Base-by-base conservation (phyloP, 2,329 filamentous ascomycete species). In the Botrytis deweyae region DNA sequence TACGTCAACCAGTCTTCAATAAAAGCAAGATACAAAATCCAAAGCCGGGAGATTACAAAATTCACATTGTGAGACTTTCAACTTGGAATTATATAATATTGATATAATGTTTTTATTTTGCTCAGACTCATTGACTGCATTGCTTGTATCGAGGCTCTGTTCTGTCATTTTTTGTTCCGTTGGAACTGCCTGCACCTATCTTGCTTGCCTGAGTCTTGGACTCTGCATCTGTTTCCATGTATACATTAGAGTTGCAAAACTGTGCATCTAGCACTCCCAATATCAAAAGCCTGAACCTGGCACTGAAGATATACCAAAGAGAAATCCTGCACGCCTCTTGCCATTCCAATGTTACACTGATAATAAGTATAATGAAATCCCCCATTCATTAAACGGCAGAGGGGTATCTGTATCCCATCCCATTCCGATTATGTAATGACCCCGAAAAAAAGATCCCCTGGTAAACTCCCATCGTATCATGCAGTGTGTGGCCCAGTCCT, bases 321-420 rank as follows among this genome's bases (percentile, higher is more conserved):
- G 49, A 58, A 69, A 42, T 38, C 66, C 66, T 12, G 49, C 66
- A 58, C 38, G 66, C 49, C 66, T 68, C 66, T 69, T 52, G 49
- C 49, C 66, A 67, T 69, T 29, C 66, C 66, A 33, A 72, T 68
- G 70, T 33, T 42, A 68, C 33, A 58, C 36, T 68, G 52, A 55
- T 16, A 16, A 55, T n/a, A 55, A 58, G 29, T 25, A 42, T 40
- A 55, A 58, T 22, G 61, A 61, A 58, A 71, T 4, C 10, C 52
- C 49, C 66, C 38, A 49, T 55, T 55, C 36, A 55, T 68, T 68
- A 40, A 36, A 58, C n/a, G 36, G 65, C 65, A 42, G 46, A 67
- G 36, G 65, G 65, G 66, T 69, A 58, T 58, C 25, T 58, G 49
- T 68, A 58, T 69, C 49, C 66, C 49, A 69, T 58, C 20, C 66